phyloP scores from a whole-genome alignment of 164 flowering plant genomes.

The Magnolia sinica region DNA sequence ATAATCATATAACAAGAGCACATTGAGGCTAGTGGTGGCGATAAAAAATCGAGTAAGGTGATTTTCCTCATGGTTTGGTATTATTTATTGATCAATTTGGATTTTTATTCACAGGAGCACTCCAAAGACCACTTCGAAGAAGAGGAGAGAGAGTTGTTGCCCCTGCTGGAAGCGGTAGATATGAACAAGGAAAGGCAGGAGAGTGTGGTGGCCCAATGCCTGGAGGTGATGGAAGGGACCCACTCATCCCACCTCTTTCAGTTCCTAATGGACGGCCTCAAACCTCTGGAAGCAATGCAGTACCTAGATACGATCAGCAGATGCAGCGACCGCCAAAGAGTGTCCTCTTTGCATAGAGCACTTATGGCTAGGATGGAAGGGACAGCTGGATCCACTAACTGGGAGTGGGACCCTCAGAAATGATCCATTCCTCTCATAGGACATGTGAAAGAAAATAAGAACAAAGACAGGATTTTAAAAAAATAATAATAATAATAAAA shows the following conservation, averaged over 20 bases:
- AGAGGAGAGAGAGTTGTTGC: constrained; percentile 62
- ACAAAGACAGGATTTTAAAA: too few species aligned
- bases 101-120: constrained; percentile 30
- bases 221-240: constrained; percentile 61
- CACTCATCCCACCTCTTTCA: constrained; percentile 59
- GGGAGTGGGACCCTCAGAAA: not conserved
- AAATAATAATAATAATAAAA: too few species aligned
- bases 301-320: constrained; percentile 48
- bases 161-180: constrained; percentile 55
- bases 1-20: too few species aligned
- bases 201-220: constrained; percentile 38
- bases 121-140: constrained; percentile 61
- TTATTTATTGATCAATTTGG: not conserved
- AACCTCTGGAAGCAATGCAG: constrained; percentile 56
- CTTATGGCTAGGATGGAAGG: constrained; percentile 8
- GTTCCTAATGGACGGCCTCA: constrained; percentile 59
- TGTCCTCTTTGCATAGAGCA: constrained; percentile 12
- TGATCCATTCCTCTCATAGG: not conserved
- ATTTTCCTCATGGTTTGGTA: too few species aligned
- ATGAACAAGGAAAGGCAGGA: constrained; percentile 38
- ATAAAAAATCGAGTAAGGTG: too few species aligned
- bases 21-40: too few species aligned
- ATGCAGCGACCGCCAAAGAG: constrained; percentile 25
- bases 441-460: too few species aligned
- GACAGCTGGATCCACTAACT: not conserved